phyloP scores from a whole-genome alignment of 2,329 filamentous ascomycete species.

The Grosmannia huntii region DNA sequence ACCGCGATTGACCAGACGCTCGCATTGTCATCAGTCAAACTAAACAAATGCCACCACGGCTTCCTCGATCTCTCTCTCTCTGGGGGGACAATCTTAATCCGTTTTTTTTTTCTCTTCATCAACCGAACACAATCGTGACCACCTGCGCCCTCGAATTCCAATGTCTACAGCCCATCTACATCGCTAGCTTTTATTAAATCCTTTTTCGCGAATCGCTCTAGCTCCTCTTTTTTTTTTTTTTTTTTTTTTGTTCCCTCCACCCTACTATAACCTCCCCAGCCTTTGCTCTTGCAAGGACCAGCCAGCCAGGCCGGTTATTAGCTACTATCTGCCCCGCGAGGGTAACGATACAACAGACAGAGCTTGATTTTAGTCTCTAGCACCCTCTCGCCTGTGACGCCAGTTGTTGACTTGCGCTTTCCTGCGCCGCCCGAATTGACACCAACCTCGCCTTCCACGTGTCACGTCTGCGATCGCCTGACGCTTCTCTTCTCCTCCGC shows the following conservation, averaged over 20 bases:
- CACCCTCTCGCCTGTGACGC: not conserved
- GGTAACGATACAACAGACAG: not conserved
- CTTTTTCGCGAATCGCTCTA: slow-evolving; percentile 2
- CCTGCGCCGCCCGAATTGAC: not conserved
- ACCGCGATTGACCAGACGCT: slow-evolving; percentile 10
- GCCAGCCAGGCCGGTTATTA: slow-evolving; percentile 3
- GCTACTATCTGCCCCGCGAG: slow-evolving; percentile 2
- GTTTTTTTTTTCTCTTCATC: not conserved
- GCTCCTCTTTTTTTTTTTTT: slow-evolving; percentile 4
- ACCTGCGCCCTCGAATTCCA: not conserved
- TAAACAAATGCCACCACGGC: slow-evolving; percentile 8
- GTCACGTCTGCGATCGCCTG: not conserved
- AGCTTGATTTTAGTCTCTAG: not conserved
- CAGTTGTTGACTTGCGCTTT: not conserved
- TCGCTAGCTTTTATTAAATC: not conserved
- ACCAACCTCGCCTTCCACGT: not conserved
- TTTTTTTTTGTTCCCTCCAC: not conserved
- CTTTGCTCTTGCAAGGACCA: slow-evolving; percentile 5
- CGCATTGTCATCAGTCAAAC: slow-evolving; percentile 11
- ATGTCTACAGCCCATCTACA: not conserved
- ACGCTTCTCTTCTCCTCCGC: not conserved
- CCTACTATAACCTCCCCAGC: slow-evolving; percentile 1
- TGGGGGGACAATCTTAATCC: not conserved
- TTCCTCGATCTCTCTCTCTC: not conserved
- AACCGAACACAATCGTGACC: not conserved